A percentile compares a stretch with the other conserved stretches of the same genome.
Conservation (phyloP, 2,329 filamentous ascomycete species). For the Epichloe typhina region DNA sequence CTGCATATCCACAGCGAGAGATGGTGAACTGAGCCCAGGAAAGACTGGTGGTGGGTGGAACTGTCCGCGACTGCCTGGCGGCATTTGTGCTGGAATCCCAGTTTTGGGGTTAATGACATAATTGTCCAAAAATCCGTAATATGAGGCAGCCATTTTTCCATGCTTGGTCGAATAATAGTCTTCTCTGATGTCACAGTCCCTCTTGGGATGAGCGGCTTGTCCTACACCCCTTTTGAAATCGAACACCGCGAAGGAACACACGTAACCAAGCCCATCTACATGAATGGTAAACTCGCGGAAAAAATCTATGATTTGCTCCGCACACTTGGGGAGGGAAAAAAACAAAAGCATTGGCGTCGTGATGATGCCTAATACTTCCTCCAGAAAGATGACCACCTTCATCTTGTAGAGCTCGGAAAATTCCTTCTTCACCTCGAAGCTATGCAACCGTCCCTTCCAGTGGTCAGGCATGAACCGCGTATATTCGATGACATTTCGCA, state of each 20-base stretch:
- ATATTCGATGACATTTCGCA: conserved; percentile 80
- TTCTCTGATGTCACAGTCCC: conserved; percentile 55
- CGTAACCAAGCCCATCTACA: conserved; percentile 88
- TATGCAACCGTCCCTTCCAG: conserved; percentile 84
- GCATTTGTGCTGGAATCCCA: conserved; percentile 47
- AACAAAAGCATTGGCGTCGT: conserved; percentile 79
- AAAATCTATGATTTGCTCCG: conserved; percentile 90
- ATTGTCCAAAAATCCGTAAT: conserved; percentile 88
- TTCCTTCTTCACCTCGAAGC: conserved; percentile 81
- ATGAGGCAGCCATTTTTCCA: conserved; percentile 95
- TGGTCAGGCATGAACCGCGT: conserved; percentile 84
- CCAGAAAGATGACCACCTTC: conserved; percentile 80
- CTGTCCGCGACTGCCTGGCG: conserved; percentile 35
- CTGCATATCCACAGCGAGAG: conserved; percentile 41
- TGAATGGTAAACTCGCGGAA: conserved; percentile 97
- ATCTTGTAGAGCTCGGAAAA: conserved; percentile 86
- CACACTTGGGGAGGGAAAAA: conserved; percentile 69
- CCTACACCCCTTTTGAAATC: conserved; percentile 76
- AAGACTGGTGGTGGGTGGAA: conserved; percentile 69
- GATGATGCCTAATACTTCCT: conserved; percentile 85
- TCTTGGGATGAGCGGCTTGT: conserved; percentile 24
- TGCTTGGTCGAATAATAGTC: conserved; percentile 94
- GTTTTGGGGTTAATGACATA: conserved; percentile 67
- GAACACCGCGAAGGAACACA: conserved; percentile 95
- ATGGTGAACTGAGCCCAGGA: conserved; percentile 55